Base-by-base conservation (phyloP, 768 basidiomycete genomes). In the Tephrocybe sp. region DNA sequence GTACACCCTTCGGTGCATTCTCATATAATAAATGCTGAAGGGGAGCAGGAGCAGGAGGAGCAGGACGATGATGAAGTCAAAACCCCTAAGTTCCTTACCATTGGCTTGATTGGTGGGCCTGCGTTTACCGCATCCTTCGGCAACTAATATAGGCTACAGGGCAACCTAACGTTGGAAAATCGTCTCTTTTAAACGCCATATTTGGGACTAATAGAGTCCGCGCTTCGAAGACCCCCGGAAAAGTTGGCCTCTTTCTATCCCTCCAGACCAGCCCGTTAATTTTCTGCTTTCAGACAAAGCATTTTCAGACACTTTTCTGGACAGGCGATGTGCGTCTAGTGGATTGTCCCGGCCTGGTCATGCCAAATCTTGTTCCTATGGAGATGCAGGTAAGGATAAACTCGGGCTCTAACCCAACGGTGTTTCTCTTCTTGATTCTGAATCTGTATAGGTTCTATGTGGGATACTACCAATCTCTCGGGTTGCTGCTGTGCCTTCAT, bases 81-180 rank as follows among this genome's bases (percentile, higher is more conserved):
- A 47, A 77, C 82, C 57, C 76, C 78, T 8, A 78, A 82, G 25
- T 76, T 79, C 57, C 65, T 94, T 36, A 94, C 91, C 1, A 74
- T 94, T 45, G 92, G 92, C 5, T 66, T 94, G 40, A 86, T 94
- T 49, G 92, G 91, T 80, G 60, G 16, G 66, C 24, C 13, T 22
- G 0, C 29, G 33, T 37, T 36, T 19, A 3, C 18, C 19, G 5
- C 7, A 4, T 4, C 3, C 38, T 19, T 19, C 24, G n/a, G n/a
- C n/a, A 19, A 51, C 5, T 44, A 3, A 30, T 19, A 49, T n/a
- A 36, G 21, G 45, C 39, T 33, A 19, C 27, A 86, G 91, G 93
- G 29, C 92, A 95, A 61, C 94, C 94, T 12, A 98, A 97, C 63
- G 93, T 95, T 33, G 95, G 95, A 9, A 98, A 98, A 65, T 93